Evolutionary conservation across 306 rosid species (phyloP).

Genomic region (Lathyrus aphaca): DNA sequence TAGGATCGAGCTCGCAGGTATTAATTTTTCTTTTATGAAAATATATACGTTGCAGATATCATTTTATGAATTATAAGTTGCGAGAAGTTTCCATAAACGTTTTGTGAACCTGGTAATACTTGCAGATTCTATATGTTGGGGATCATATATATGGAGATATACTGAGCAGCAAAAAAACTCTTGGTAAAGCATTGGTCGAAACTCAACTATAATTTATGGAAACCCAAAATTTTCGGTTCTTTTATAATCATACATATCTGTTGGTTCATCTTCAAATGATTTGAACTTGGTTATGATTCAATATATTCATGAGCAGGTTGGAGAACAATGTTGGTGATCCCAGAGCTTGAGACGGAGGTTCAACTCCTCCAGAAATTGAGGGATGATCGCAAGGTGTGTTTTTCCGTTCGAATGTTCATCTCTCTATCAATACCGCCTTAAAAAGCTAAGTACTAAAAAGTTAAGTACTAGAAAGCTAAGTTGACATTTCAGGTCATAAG

Average conservation of each 20-base stretch:
- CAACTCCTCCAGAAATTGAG: constrained; percentile 75
- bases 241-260: no score
- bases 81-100: neutral
- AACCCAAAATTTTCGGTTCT: no score
- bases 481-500: constrained; percentile 7
- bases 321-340: constrained; percentile 99
- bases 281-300: constrained; percentile 18
- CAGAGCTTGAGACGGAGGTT: constrained; percentile 94
- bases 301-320: constrained; percentile 65
- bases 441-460: no score
- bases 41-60: neutral
- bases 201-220: no score
- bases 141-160: constrained; percentile 99
- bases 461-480: no score
- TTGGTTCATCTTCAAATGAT: neutral
- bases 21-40: constrained; percentile 15
- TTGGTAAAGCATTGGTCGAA: no score
- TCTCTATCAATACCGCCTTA: neutral
- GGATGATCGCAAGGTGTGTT: constrained; percentile 76
- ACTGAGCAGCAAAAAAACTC: constrained; percentile 95
- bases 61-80: no score
- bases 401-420: constrained; percentile 22
- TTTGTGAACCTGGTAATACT: constrained; percentile 10
- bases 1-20: constrained; percentile 93
- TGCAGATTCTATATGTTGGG: constrained; percentile 94